These are phyloP conservation scores for Thelonectria olida DNA, from an alignment of 2,329 filamentous ascomycete genomes.

Conservation along the genomic window DNA sequence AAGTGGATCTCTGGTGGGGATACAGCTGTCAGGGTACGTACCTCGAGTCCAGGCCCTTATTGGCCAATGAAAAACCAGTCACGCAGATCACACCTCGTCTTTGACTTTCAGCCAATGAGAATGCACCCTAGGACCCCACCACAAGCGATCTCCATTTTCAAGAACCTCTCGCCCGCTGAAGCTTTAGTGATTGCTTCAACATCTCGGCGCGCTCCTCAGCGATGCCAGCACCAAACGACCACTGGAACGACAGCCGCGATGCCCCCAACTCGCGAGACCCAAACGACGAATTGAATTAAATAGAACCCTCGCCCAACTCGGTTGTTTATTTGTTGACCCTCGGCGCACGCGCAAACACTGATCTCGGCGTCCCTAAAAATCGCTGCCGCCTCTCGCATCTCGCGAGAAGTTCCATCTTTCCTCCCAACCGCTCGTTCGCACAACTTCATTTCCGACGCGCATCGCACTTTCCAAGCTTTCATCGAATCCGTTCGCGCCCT, in stretches of 20 bases:
- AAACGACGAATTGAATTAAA: not conserved
- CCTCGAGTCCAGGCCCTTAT: not conserved
- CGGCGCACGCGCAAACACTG: not conserved
- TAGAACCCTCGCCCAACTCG: not conserved
- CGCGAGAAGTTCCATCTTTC: not conserved
- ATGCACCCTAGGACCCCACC: not conserved
- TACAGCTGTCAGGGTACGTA: not conserved
- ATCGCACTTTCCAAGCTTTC: not conserved
- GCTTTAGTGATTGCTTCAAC: conserved; percentile 20
- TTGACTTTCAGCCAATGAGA: not conserved
- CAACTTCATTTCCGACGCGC: not conserved
- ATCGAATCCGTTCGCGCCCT: not conserved
- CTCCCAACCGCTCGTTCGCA: not conserved
- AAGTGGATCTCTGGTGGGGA: not conserved
- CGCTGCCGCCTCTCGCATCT: not conserved
- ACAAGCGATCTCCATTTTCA: conserved; percentile 1
- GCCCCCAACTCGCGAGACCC: conserved; percentile 3
- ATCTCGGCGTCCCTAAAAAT: not conserved
- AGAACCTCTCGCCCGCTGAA: conserved; percentile 12
- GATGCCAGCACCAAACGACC: conserved; percentile 2
- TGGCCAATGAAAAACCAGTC: not conserved
- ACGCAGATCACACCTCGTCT: not conserved
- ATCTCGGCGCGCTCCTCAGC: conserved; percentile 14
- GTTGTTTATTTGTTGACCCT: not conserved
- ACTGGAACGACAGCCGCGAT: conserved; percentile 14